These are phyloP conservation scores for Penicillium carneum DNA, from an alignment of 2,329 filamentous ascomycete genomes.

Conservation along the genomic window DNA sequence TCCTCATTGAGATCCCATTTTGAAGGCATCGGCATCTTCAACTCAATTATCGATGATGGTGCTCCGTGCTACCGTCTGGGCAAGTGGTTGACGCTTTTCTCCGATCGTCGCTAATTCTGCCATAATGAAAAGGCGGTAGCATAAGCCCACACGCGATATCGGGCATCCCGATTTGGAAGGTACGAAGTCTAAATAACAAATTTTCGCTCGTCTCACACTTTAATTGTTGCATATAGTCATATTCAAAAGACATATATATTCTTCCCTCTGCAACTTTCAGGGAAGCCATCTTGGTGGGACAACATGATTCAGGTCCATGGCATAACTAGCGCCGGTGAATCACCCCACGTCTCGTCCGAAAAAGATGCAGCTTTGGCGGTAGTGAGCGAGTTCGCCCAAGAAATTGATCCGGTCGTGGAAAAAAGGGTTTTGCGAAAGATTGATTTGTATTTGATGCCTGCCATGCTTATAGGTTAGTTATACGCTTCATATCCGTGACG, in stretches of 20 bases:
- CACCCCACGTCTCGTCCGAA: constrained; percentile 35
- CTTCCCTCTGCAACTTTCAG: background rate
- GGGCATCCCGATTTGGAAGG: constrained; percentile 28
- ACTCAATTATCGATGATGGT: background rate
- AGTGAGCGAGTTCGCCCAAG: constrained; percentile 60
- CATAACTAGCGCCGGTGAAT: constrained; percentile 19
- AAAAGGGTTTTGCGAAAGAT: constrained; percentile 70
- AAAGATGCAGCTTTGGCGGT: constrained; percentile 66
- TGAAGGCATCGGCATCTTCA: background rate
- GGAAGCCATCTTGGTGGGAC: background rate
- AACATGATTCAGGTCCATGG: constrained; percentile 36
- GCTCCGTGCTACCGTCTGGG: background rate
- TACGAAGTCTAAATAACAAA: constrained; percentile 27
- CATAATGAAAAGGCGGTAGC: constrained; percentile 23
- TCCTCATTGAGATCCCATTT: background rate
- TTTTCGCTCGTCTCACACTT: constrained; percentile 17
- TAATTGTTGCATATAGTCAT: background rate
- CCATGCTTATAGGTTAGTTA: constrained; percentile 65
- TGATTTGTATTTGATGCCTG: constrained; percentile 71
- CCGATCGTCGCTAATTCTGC: constrained; percentile 26
- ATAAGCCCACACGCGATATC: constrained; percentile 25
- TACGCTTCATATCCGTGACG: background rate
- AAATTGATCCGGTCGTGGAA: constrained; percentile 63
- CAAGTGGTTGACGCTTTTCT: background rate
- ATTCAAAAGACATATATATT: background rate